Conservation (phyloP, 73 alveolate species). For the Paramecium caudatum region DNA sequence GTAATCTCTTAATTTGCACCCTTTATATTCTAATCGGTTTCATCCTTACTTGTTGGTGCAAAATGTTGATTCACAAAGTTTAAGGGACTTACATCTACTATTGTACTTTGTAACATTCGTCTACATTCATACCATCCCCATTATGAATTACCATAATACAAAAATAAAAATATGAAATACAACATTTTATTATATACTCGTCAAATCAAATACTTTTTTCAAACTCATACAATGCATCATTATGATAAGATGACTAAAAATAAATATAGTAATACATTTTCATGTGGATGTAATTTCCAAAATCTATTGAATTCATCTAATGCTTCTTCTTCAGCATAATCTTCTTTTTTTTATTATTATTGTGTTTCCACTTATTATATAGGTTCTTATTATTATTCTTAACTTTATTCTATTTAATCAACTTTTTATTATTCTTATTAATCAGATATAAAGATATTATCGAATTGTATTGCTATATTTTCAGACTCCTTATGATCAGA, state of each 20-base stretch:
- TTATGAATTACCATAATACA: too few relatives aligned
- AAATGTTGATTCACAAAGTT: constrained; percentile 37
- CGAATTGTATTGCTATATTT: neutral
- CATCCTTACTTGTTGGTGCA: constrained; percentile 28
- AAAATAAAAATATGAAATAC: too few relatives aligned
- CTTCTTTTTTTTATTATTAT: neutral
- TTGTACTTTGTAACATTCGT: too few relatives aligned
- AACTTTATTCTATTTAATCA: neutral
- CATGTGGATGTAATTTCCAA: constrained; percentile 1
- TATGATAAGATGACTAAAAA: neutral
- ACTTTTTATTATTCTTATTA: neutral
- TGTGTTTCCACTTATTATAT: neutral
- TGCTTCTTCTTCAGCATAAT: constrained; percentile 9
- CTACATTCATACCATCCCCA: too few relatives aligned
- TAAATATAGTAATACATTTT: neutral
- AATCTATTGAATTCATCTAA: neutral
- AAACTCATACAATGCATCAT: constrained; percentile 49
- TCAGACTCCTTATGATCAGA: neutral
- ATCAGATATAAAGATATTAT: neutral
- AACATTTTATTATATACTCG: too few relatives aligned
- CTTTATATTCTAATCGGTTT: neutral
- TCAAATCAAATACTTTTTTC: constrained; percentile 2
- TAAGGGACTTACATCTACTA: constrained; percentile 29
- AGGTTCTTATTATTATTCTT: neutral
- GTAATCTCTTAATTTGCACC: constrained; percentile 59